Conservation (phyloP, 345 rosid genomes). For the Ceriops zippeliana region DNA sequence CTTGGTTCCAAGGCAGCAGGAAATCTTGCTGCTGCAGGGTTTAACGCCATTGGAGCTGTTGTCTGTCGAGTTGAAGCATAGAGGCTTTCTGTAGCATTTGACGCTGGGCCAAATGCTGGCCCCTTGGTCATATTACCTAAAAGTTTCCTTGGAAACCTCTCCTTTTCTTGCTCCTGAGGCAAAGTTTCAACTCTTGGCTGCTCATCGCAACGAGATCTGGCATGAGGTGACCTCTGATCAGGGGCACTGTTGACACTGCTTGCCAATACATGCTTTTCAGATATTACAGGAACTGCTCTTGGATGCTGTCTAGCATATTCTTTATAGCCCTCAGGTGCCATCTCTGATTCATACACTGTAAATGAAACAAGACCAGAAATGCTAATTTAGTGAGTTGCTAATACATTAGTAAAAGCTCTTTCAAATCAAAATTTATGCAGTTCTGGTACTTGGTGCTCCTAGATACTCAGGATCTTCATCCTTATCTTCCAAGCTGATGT, state of each 20-base stretch:
- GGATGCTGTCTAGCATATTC: slow-evolving; percentile 50
- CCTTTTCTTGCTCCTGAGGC: not conserved
- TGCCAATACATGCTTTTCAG: slow-evolving; percentile 44
- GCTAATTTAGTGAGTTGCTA: not conserved
- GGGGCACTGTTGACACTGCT: slow-evolving; percentile 20
- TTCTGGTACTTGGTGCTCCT: slow-evolving; percentile 65
- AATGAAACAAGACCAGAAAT: not conserved
- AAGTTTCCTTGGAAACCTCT: slow-evolving; percentile 29
- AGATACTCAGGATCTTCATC: slow-evolving; percentile 59
- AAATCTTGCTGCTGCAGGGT: not conserved
- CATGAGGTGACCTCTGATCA: not conserved
- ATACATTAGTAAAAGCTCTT: not conserved
- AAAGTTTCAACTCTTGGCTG: slow-evolving; percentile 5
- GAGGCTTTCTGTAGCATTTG: slow-evolving; percentile 48
- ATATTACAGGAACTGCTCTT: slow-evolving; percentile 35
- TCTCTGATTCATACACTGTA: slow-evolving; percentile 73
- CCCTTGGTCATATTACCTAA: slow-evolving; percentile 39
- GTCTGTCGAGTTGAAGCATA: slow-evolving; percentile 24
- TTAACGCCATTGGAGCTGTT: slow-evolving; percentile 7
- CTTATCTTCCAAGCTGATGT: slow-evolving; percentile 40
- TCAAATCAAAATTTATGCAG: not conserved
- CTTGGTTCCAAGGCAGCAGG: not conserved
- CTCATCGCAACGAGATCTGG: not conserved
- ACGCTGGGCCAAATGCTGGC: slow-evolving; percentile 46
- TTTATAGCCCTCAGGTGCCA: slow-evolving; percentile 51